Conservation (phyloP, 2,329 filamentous ascomycete species). For the Fusarium drepaniforme region DNA sequence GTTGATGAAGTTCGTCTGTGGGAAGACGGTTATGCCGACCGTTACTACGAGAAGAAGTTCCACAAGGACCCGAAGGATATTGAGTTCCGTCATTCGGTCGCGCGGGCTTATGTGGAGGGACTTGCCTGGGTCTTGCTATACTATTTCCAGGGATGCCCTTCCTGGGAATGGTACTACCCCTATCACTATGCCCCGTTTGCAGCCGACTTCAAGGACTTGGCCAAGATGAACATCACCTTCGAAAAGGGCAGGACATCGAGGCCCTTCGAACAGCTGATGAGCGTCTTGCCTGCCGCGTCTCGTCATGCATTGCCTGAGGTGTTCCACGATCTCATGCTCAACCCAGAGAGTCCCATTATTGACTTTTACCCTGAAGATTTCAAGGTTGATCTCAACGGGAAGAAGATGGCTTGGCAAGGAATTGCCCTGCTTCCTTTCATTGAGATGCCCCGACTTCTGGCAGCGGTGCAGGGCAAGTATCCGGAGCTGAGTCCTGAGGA, state of each 20-base stretch:
- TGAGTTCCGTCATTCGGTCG: slow-evolving; percentile 90
- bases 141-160: slow-evolving; percentile 98
- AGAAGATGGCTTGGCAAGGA: slow-evolving; percentile 99
- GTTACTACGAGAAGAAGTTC: slow-evolving; percentile 98
- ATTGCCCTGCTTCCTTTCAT: slow-evolving; percentile 96
- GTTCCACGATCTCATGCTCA: slow-evolving; percentile 92
- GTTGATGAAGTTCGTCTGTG: slow-evolving; percentile 89
- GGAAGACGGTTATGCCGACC: slow-evolving; percentile 95
- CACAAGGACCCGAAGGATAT: slow-evolving; percentile 83
- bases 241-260: slow-evolving; percentile 86
- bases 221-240: slow-evolving; percentile 83
- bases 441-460: slow-evolving; percentile 86
- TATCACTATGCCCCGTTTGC: slow-evolving; percentile 99
- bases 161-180: slow-evolving; percentile 99
- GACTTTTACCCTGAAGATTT: slow-evolving; percentile 99
- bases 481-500: slow-evolving; percentile 83
- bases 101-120: slow-evolving; percentile 91
- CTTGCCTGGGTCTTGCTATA: slow-evolving; percentile 96
- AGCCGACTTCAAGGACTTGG: slow-evolving; percentile 89
- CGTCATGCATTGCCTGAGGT: slow-evolving; percentile 89
- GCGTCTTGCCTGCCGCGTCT: slow-evolving; percentile 92
- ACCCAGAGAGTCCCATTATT: slow-evolving; percentile 90
- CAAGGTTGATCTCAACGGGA: slow-evolving; percentile 92
- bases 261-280: slow-evolving; percentile 98
- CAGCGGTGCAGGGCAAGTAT: slow-evolving; percentile 86